Evolutionary conservation across 2,329 filamentous ascomycete genomes (phyloP).

Genomic region (Calonectria henricotiae): DNA sequence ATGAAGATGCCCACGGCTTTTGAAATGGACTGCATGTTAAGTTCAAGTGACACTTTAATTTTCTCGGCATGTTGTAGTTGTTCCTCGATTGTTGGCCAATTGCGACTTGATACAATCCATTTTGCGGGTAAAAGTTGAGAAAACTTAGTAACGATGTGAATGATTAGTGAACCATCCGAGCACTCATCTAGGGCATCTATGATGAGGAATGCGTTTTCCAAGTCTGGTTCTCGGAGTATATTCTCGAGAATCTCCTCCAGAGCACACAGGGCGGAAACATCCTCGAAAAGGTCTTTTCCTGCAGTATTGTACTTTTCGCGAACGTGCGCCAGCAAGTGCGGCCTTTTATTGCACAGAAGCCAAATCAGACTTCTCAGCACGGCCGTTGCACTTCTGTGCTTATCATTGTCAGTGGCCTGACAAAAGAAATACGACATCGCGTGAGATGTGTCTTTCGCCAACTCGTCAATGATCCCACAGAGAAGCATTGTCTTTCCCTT

Average conservation of each 20-base stretch:
- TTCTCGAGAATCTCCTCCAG: slow-evolving; percentile 59
- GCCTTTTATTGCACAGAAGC: slow-evolving; percentile 58
- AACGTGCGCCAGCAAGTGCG: slow-evolving; percentile 57
- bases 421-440: slow-evolving; percentile 61
- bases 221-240: slow-evolving; percentile 55
- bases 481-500: slow-evolving; percentile 61
- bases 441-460: neutral
- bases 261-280: slow-evolving; percentile 57
- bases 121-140: neutral
- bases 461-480: slow-evolving; percentile 53
- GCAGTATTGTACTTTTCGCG: slow-evolving; percentile 55
- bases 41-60: slow-evolving; percentile 56
- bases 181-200: slow-evolving; percentile 24
- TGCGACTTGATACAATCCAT: slow-evolving; percentile 13
- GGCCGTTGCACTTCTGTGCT: slow-evolving; percentile 60
- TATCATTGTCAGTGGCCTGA: slow-evolving; percentile 57
- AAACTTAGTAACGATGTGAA: neutral
- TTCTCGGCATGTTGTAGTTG: slow-evolving; percentile 49
- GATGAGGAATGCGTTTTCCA: slow-evolving; percentile 40
- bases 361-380: slow-evolving; percentile 65
- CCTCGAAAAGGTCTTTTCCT: slow-evolving; percentile 60
- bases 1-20: slow-evolving; percentile 58
- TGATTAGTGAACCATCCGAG: neutral
- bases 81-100: slow-evolving; percentile 56
- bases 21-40: slow-evolving; percentile 57